Evolutionary conservation across 106 monocot genomes (phyloP), one percentile per base, ranked within the genome.

Genomic region (Narthecium ossifragum): DNA sequence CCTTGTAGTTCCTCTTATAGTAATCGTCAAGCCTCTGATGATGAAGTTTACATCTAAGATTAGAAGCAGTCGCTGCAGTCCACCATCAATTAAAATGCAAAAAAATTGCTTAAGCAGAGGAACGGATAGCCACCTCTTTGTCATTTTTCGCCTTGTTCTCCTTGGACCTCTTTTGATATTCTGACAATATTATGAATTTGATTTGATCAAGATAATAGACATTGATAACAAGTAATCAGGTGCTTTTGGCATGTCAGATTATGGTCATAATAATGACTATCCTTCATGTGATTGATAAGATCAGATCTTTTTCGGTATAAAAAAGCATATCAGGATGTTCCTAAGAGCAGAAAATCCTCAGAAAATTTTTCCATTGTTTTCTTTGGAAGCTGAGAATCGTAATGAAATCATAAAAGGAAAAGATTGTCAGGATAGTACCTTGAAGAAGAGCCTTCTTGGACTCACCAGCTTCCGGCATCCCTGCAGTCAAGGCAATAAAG

Each of bases 1-100:
- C 93, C 70, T 76, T 80, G 77, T 89, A 94, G 46, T 94, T 94
- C 38, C 85, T 60, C 69, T 60, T 83, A 78, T 89, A 80, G 56
- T 83, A 94, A 53, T 70, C 82, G 50, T 89, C 88, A 27, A 75
- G 62, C 57, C 89, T 89, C 89, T 94, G 75, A 1, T n/a, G n/a
- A n/a, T n/a, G n/a, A n/a, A n/a, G n/a, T n/a, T n/a, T n/a, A n/a
- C n/a, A n/a, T n/a, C n/a, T n/a, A n/a, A n/a, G n/a, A n/a, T n/a
- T n/a, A n/a, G n/a, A n/a, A n/a, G n/a, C n/a, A n/a, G n/a, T n/a
- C n/a, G n/a, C 38, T 34, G 26, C 47, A 48, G 20, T 32, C 2
- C 10, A 36, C 26, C 25, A 49, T n/a, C 7, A 51, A 51, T 18
- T 1, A 10, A 34, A 28, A 5, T 39, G 32, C 43, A 45, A 53